phyloP scores from a whole-genome alignment of 2,329 filamentous ascomycete genomes.

The Geosmithia flava region DNA sequence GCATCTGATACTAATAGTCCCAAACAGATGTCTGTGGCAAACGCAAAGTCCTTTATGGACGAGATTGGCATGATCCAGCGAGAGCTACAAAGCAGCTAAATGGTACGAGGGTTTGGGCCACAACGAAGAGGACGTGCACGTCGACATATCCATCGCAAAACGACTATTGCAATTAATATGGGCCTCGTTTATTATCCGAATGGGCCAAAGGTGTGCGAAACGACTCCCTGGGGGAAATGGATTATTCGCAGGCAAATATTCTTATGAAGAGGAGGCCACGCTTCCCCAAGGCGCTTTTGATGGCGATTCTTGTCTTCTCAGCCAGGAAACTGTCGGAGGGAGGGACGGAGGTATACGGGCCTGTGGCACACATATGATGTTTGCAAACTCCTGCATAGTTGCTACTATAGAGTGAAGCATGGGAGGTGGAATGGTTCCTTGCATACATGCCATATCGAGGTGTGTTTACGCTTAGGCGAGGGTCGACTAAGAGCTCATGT shows the following conservation, averaged over 20 bases:
- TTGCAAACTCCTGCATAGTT: too few relatives aligned
- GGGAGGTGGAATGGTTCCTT: too few relatives aligned
- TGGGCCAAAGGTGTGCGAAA: background rate
- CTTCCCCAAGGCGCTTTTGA: background rate
- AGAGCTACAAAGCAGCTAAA: conserved; percentile 30
- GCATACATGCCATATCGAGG: too few relatives aligned
- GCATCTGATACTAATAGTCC: background rate
- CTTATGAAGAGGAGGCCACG: background rate
- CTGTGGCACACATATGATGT: too few relatives aligned
- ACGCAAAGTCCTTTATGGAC: conserved; percentile 37
- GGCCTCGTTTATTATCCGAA: background rate
- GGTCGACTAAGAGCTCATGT: too few relatives aligned
- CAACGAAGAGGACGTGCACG: background rate
- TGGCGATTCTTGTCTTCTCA: background rate
- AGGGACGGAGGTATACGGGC: too few relatives aligned
- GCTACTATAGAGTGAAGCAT: too few relatives aligned
- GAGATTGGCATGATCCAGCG: conserved; percentile 36
- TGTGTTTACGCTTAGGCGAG: too few relatives aligned
- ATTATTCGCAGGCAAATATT: background rate
- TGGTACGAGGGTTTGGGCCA: background rate
- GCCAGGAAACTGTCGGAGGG: background rate
- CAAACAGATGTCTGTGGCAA: conserved; percentile 38
- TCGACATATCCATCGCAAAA: background rate
- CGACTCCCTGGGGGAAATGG: background rate
- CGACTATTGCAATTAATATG: background rate